Base-by-base conservation (phyloP, 169 alveolate species). In the Plasmodium reichenowi region DNA sequence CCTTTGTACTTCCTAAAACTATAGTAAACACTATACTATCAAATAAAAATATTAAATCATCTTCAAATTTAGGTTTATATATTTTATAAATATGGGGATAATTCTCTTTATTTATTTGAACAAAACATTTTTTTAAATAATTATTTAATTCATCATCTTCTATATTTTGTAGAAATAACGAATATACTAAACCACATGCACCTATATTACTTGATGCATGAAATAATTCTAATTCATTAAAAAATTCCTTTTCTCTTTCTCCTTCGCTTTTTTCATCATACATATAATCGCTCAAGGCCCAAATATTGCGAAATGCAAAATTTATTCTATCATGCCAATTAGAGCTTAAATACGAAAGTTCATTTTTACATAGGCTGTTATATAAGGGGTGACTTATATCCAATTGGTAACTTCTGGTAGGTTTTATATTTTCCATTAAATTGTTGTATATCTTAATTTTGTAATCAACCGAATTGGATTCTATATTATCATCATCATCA, bases 11-110 rank as follows among this genome's bases (percentile, higher is more conserved):
- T 22, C 95, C 95, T 29, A 92, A 68, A 17, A 92, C 59, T 0
- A 92, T 89, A 1, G 95, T 92, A 67, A 88, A 92, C 8, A 92
- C 95, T 20, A 92, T 74, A 72, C 95, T 92, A 60, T 92, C 95
- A 80, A 92, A 92, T 43, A 92, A 62, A 60, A 92, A 92, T 13
- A 92, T 88, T 56, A 92, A 73, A 71, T 92, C 95, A 54, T 92
- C 95, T 15, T 83, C 87, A 88, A 92, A 92, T 88, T 89, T 74
- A 17, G 95, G 95, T 38, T 72, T 76, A 75, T 92, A 92, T 68
- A 92, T 92, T 68, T 83, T 83, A 73, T 83, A 83, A 83, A 83
- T 83, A 48, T 83, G 74, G 7, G 91, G 86, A 58, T 70, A 70
- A 13, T 24, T 83, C 32, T 83, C 74, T 32, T 71, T 54, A 2